Evolutionary conservation across 2,329 filamentous ascomycete genomes (phyloP).

Genomic region (Eurotiales sp.): DNA sequence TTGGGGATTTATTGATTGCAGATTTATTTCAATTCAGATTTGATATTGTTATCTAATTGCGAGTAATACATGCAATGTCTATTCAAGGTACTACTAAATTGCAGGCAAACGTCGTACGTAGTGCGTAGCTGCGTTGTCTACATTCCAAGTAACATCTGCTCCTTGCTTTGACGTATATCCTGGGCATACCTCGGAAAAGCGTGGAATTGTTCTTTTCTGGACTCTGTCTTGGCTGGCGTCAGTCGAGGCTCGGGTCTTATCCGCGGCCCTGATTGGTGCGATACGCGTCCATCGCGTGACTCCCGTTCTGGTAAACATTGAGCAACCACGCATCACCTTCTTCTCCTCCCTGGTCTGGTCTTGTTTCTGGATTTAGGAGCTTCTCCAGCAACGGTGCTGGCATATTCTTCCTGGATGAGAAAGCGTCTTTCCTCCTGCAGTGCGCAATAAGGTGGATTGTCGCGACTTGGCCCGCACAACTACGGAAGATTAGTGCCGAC

Average conservation of each 20-base stretch:
- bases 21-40: not conserved
- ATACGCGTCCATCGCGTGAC: constrained; percentile 8
- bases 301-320: constrained; percentile 14
- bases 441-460: not conserved
- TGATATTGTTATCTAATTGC: not conserved
- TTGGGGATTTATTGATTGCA: not conserved
- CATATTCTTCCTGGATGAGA: constrained; percentile 8
- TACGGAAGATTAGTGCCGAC: not conserved
- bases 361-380: constrained; percentile 1
- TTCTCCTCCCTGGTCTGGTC: not conserved
- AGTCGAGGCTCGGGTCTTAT: not conserved
- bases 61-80: no score
- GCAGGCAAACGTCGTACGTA: no score
- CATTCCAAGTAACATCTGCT: no score
- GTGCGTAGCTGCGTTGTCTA: no score
- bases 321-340: not conserved
- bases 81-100: no score
- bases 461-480: not conserved
- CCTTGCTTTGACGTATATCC: no score
- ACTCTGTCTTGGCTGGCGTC: constrained; percentile 3
- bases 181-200: no score
- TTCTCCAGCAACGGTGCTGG: constrained; percentile 10
- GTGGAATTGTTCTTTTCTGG: no score
- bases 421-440: not conserved
- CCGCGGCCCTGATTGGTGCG: constrained; percentile 3